Conservation (phyloP, 2,329 filamentous ascomycete species). For the Falciphora oryzae region DNA sequence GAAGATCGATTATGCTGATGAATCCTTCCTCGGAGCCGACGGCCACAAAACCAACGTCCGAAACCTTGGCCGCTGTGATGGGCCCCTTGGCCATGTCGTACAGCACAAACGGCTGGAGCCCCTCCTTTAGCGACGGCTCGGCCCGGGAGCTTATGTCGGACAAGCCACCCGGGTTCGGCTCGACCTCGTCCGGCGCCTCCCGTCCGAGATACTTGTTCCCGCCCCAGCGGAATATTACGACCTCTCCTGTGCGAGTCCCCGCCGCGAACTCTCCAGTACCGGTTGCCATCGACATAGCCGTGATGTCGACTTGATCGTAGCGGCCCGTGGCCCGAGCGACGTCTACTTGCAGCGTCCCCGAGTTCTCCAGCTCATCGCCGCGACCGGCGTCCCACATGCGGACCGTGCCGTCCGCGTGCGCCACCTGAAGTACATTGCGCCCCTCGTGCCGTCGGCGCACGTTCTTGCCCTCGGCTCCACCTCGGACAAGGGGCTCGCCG, state of each 20-base stretch:
- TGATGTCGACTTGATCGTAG: constrained; percentile 71
- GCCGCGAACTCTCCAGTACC: constrained; percentile 78
- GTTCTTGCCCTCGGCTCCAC: constrained; percentile 67
- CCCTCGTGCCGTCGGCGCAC: constrained; percentile 72
- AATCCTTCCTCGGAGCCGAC: constrained; percentile 79
- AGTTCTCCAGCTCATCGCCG: constrained; percentile 89
- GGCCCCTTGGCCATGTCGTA: constrained; percentile 80
- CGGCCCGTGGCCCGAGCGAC: constrained; percentile 75
- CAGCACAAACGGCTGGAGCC: constrained; percentile 63
- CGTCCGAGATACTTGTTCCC: constrained; percentile 66
- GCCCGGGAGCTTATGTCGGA: constrained; percentile 68
- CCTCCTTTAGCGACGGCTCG: constrained; percentile 67
- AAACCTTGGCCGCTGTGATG: constrained; percentile 73
- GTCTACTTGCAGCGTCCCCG: constrained; percentile 75
- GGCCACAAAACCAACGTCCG: constrained; percentile 89
- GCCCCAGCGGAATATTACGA: constrained; percentile 85
- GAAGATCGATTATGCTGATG: constrained; percentile 77
- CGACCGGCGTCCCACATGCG: constrained; percentile 90
- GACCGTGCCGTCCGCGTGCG: constrained; percentile 88
- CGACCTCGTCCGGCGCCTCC: constrained; percentile 41
- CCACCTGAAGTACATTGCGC: constrained; percentile 77
- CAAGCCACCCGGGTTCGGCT: constrained; percentile 61
- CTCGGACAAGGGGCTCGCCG: constrained; percentile 71
- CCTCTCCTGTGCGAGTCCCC: constrained; percentile 76
- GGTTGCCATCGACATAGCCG: constrained; percentile 73